Evolutionary conservation across 2,329 filamentous ascomycete species (phyloP), one percentile per base, ranked within the genome.

Genomic region (Hymenoscyphus scutula): DNA sequence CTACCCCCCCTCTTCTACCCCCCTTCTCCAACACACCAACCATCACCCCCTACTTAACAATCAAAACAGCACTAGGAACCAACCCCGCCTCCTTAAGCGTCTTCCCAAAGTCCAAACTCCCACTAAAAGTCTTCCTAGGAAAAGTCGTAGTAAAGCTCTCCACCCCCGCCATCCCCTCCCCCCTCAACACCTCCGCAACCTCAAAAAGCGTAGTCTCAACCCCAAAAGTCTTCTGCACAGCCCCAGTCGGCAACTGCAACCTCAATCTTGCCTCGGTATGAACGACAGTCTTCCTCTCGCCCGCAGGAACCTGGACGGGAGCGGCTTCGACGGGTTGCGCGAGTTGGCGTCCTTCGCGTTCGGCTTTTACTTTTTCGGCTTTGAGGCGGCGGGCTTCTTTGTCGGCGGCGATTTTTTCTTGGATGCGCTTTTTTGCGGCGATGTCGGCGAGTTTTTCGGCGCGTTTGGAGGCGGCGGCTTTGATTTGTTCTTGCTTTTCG

Each of bases 131-230:
- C 81, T 97, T 97, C 73, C 85, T 87, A 0, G 95, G 95, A 71
- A 96, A 98, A 23, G 88, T 97, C 70, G 89, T 90, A 1, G 89
- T 86, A 74, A 99, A 97, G 70, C 86, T 92, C 27, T 81, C 84
- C 15, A 96, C 89, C 2, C 85, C 76, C 0, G 89, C 90, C 0
- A 90, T 91, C 57, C 84, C 87, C 66, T 97, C 91, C 57, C 84
- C 76, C 73, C 86, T 80, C 27, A 99, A 74, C 62, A 88, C 84
- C 70, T 93, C 86, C 0, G 91, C 92, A 58, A 99, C 88, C 78
- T 99, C 94, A 71, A 97, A 97, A 11, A 99, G 79, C 0, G 95
- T 98, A 2, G 92, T 96, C 63, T 96, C 91, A 5, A 91, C 92
- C 0, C 92, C 88, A 67, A 96, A 87, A 0, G 90, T 94, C 83